These are phyloP conservation scores for Fusarium camptoceras DNA, from an alignment of 2,329 filamentous ascomycete species.

Conservation along the genomic window DNA sequence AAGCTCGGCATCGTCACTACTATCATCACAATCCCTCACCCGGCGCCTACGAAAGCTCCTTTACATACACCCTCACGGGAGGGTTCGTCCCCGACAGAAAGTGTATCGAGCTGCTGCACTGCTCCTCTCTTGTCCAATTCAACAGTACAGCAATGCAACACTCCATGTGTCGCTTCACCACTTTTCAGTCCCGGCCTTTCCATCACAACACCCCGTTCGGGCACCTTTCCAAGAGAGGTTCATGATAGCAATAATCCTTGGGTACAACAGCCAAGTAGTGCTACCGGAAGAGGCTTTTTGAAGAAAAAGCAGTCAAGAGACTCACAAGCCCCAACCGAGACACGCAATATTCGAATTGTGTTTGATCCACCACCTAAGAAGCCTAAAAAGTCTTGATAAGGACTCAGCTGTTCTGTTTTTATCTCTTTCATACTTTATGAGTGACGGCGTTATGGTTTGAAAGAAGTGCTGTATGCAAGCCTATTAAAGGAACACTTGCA, in stretches of 20 bases:
- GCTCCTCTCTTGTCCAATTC: constrained; percentile 51
- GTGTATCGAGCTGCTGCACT: constrained; percentile 51
- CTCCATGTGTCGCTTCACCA: constrained; percentile 33
- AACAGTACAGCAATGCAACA: constrained; percentile 48
- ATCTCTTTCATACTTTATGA: neutral
- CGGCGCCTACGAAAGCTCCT: constrained; percentile 32
- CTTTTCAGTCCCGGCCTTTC: constrained; percentile 42
- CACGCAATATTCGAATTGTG: constrained; percentile 51
- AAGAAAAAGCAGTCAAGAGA: constrained; percentile 41
- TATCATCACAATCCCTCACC: constrained; percentile 28
- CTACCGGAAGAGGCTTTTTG: constrained; percentile 23
- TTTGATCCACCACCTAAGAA: constrained; percentile 56
- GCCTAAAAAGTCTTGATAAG: constrained; percentile 4
- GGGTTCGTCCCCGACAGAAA: constrained; percentile 49
- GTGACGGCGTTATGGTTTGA: constrained; percentile 12
- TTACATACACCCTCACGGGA: constrained; percentile 32
- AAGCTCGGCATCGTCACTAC: constrained; percentile 39
- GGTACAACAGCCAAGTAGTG: constrained; percentile 26
- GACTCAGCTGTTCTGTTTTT: neutral
- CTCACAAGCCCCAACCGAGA: constrained; percentile 52
- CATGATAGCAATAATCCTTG: constrained; percentile 33
- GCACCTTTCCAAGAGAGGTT: constrained; percentile 20
- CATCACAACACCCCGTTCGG: constrained; percentile 37
- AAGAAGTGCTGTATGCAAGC: neutral
- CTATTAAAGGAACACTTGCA: neutral